phyloP scores from a whole-genome alignment of 164 flowering plant species.

The Pachysandra terminalis region DNA sequence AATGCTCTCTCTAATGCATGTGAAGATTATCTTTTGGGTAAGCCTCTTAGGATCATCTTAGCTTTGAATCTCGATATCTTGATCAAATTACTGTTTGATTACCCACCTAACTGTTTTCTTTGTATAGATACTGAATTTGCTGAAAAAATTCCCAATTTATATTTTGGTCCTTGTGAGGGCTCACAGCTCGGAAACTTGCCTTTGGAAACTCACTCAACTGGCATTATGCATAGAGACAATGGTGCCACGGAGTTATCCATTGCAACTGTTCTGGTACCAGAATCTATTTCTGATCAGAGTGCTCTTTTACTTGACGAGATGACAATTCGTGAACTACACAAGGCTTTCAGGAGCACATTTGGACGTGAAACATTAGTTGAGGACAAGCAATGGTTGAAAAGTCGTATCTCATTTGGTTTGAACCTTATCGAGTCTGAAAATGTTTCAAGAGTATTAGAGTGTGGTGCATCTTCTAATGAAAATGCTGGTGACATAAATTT shows the following conservation, averaged over 20 bases:
- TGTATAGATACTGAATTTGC: constrained; percentile 46
- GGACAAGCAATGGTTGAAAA: constrained; percentile 36
- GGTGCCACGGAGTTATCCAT: constrained; percentile 33
- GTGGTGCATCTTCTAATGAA: constrained; percentile 22
- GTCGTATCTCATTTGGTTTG: constrained; percentile 27
- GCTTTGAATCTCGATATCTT: background rate
- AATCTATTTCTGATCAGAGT: constrained; percentile 22
- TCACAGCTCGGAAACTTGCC: constrained; percentile 28
- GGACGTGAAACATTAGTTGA: constrained; percentile 27
- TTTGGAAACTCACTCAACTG: constrained; percentile 37
- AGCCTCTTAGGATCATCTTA: constrained; percentile 5
- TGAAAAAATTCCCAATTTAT: constrained; percentile 33
- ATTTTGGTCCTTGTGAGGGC: constrained; percentile 29
- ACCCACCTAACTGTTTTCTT: background rate
- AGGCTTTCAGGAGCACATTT: constrained; percentile 29
- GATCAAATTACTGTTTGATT: constrained; percentile 2
- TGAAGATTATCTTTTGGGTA: constrained; percentile 65
- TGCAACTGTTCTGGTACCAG: constrained; percentile 24
- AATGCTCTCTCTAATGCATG: constrained; percentile 37
- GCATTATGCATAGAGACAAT: constrained; percentile 29
- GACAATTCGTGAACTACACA: constrained; percentile 28
- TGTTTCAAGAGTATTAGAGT: constrained; percentile 23
- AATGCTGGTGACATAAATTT: constrained; percentile 18
- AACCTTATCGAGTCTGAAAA: constrained; percentile 27
- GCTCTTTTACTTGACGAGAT: constrained; percentile 22